Evolutionary conservation across 148 eudicot genomes (phyloP).

Genomic region (Nepenthes gracilis): DNA sequence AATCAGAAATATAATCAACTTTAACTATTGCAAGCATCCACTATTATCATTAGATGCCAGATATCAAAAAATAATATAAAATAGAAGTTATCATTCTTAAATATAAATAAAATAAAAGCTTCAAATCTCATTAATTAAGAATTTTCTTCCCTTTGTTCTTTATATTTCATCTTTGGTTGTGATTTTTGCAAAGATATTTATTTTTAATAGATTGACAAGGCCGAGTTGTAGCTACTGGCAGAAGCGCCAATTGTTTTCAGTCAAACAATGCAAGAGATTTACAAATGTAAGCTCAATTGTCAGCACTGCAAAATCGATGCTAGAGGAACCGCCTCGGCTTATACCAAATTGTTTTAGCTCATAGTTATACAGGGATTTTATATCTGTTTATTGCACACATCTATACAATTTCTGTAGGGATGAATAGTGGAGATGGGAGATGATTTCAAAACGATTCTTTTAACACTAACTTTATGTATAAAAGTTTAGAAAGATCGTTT

Average conservation of each 20-base stretch:
- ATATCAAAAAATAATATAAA: no score
- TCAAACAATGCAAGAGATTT: conserved; percentile 22
- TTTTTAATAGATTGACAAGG: not conserved
- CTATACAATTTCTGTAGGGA: conserved; percentile 41
- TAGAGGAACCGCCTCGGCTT: conserved; percentile 48
- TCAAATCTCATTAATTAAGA: no score
- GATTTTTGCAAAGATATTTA: no score
- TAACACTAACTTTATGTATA: conserved; percentile 26
- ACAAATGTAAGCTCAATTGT: conserved; percentile 37
- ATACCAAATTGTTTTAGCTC: conserved; percentile 46
- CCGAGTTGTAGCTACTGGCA: conserved; percentile 1
- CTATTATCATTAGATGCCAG: no score
- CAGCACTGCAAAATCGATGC: conserved; percentile 13
- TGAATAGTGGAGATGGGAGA: conserved; percentile 34
- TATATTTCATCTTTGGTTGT: no score
- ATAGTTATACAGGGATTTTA: conserved; percentile 33
- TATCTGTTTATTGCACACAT: conserved; percentile 23
- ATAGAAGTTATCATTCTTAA: no score
- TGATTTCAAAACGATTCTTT: conserved; percentile 50
- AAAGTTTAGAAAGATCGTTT: conserved; percentile 29
- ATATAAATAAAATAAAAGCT: no score
- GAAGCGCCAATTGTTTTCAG: conserved; percentile 20
- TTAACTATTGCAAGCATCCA: no score
- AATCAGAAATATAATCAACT: no score
- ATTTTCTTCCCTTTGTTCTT: no score